A percentile compares a stretch with the other conserved stretches of the same genome.
phyloP scores from a whole-genome alignment of 306 rosid genomes.

The Lathyrus sativus region DNA sequence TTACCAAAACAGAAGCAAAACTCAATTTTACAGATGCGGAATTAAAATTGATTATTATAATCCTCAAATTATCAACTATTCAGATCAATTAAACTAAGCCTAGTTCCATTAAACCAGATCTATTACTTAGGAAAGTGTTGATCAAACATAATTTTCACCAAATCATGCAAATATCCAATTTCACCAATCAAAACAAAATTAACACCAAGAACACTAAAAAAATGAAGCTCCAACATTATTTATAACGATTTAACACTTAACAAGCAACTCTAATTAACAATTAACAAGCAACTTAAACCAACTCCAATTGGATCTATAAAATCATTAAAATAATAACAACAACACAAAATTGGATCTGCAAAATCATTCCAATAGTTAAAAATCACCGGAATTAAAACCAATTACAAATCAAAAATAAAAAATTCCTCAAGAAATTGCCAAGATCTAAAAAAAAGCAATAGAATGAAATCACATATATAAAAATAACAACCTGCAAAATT shows the following conservation, averaged over 20 bases:
- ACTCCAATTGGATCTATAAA: conserved; percentile 37
- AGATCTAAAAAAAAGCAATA: conserved; percentile 34
- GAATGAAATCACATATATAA: neutral
- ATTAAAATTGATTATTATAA: neutral
- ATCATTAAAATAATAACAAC: conserved; percentile 16
- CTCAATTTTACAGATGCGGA: neutral
- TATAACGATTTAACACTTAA: neutral
- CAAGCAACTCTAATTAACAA: conserved; percentile 20
- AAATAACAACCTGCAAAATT: conserved; percentile 12
- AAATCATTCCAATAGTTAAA: conserved; percentile 13
- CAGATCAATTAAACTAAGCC: neutral
- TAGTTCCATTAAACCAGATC: conserved; percentile 11
- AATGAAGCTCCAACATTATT: neutral
- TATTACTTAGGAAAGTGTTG: conserved; percentile 1
- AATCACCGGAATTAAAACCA: neutral
- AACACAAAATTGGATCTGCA: conserved; percentile 34
- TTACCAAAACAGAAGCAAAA: conserved; percentile 21
- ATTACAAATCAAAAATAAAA: neutral
- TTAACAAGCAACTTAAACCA: conserved; percentile 26
- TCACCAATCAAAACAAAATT: neutral
- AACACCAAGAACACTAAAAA: conserved; percentile 5
- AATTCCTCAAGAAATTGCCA: neutral
- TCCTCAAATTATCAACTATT: conserved; percentile 24
- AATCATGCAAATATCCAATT: conserved; percentile 5
- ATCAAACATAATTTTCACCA: conserved; percentile 11